Conservation (phyloP, 1,139 yeast genomes). For the Yamadazyma buinensis region DNA sequence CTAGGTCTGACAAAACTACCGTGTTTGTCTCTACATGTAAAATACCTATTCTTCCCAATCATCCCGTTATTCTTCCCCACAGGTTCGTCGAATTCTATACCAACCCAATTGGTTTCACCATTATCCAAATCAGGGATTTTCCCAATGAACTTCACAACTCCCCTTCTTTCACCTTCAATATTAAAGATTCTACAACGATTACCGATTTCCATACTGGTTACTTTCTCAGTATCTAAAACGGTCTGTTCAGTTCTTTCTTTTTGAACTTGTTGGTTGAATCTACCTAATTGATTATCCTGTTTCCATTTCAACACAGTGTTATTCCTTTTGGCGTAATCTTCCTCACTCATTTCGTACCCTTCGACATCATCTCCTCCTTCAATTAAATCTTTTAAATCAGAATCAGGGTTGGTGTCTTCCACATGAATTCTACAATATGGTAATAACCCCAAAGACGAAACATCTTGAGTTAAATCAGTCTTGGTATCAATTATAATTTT, state of each 20-base stretch:
- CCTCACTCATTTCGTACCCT: conserved; percentile 54
- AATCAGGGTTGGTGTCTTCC: conserved; percentile 49
- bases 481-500: conserved; percentile 4
- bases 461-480: conserved; percentile 10
- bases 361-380: conserved; percentile 27
- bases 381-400: conserved; percentile 40
- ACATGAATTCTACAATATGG: conserved; percentile 50
- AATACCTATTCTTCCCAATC: conserved; percentile 30
- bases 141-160: conserved; percentile 67
- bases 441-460: conserved; percentile 21
- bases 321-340: conserved; percentile 57
- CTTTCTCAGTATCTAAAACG: conserved; percentile 16
- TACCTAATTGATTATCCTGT: conserved; percentile 58
- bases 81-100: conserved; percentile 48
- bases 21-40: conserved; percentile 35
- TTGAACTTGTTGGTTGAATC: conserved; percentile 60
- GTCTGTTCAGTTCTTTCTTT: conserved; percentile 17
- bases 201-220: conserved; percentile 26
- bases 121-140: conserved; percentile 54
- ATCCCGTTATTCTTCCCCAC: conserved; percentile 44
- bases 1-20: conserved; percentile 52
- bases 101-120: conserved; percentile 44
- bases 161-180: conserved; percentile 57
- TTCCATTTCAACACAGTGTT: conserved; percentile 80
- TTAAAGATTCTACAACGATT: conserved; percentile 40